phyloP scores from a whole-genome alignment of 345 rosid genomes.

The Eutrema yunnanense region DNA sequence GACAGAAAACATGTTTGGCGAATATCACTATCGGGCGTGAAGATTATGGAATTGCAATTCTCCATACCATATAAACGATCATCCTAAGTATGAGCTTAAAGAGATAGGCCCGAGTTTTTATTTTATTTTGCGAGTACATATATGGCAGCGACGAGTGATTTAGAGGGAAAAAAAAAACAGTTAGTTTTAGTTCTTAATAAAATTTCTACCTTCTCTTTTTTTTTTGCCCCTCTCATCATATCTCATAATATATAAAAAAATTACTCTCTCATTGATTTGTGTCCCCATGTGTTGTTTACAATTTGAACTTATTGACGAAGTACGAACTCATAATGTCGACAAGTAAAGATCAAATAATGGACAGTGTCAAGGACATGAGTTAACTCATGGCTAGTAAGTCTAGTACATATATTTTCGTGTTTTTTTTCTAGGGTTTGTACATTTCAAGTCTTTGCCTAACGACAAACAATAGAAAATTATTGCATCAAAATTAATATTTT shows the following conservation, averaged over 20 bases:
- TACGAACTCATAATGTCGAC: conserved; percentile 25
- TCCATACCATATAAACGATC: neutral
- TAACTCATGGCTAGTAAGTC: conserved; percentile 16
- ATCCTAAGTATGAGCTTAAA: neutral
- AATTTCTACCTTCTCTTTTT: neutral
- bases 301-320: neutral
- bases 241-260: neutral
- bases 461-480: neutral
- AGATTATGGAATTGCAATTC: neutral
- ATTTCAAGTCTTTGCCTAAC: conserved; percentile 1
- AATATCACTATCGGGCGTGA: neutral
- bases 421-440: neutral
- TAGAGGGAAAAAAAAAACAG: too few relatives aligned
- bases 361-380: conserved; percentile 7
- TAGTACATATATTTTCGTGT: neutral
- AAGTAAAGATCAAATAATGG: conserved; percentile 22
- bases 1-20: neutral
- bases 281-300: neutral
- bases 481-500: neutral
- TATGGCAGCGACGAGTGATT: neutral
- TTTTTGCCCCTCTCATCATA: neutral
- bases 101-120: neutral
- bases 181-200: neutral
- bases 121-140: neutral
- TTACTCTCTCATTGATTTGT: neutral